Evolutionary conservation across 495 filamentous ascomycete genomes (phyloP), one percentile per base, ranked within the genome.

Genomic region (Halenospora varia): DNA sequence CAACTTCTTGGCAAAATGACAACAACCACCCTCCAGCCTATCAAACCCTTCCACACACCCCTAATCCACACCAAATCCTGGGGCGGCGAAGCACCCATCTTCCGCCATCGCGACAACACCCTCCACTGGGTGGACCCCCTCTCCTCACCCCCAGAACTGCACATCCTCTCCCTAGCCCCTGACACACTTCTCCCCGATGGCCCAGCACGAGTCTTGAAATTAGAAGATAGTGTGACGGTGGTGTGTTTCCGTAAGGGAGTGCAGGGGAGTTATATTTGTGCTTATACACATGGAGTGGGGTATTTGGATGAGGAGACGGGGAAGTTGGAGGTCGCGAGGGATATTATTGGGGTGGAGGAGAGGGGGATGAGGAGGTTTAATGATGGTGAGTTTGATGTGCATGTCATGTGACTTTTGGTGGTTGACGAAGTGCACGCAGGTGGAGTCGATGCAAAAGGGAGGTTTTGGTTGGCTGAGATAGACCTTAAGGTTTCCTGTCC

Each of bases 271-370:
- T 61, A 61, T 41, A 61, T 61, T 39, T 56, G 52, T 56, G 58
- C 58, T 24, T 61, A 61, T 23, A 51, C 50, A 19, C 11, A 18
- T 2, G 58, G 58, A 8, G 50, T 61, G n/a, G 58, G 39, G 23
- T 61, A 51, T 23, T 25, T 61, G 17, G 58, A 61, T 48, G 52
- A 61, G 58, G 47, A 56, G 39, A 60, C 57, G 51, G 58, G 58
- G 20, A 53, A 52, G 53, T 47, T 61, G 46, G 41, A 53, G 23
- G 48, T 61, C n/a, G 23, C 56, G 39, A 56, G 52, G 24, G 53
- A 61, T 46, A 56, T 56, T 52, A 56, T 61, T 46, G 13, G 13
- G 22, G n/a, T 13, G 10, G 35, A 44, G 11, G 26, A 44, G 46
- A 61, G 48, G 24, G 25, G 4, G 6, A 24, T 46, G 48, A 56